Evolutionary conservation across 768 basidiomycete genomes (phyloP), one percentile per base, ranked within the genome.

Genomic region (Agrocybe pediades): DNA sequence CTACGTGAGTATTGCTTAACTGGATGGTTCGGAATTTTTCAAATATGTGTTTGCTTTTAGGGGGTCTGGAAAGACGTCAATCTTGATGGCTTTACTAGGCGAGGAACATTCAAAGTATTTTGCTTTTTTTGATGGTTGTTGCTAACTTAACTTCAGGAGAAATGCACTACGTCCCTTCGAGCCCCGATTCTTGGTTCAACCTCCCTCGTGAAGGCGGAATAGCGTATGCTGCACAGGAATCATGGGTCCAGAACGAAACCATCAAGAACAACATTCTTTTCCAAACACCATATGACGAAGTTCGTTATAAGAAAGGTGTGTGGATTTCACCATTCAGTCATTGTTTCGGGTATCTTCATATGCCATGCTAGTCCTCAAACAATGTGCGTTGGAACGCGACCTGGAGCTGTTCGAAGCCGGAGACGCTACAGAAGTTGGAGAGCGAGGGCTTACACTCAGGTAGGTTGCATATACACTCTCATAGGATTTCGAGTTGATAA

Each of bases 201-300:
- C 77, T 92, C 3, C 90, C 90, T 33, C 74, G 88, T 6, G 69
- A 68, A 6, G 76, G 77, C 1, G 89, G 90, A 7, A 77, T 93
- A 19, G 83, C 88, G 2, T 91, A 88, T 64, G 86, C 87, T 2
- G 86, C 86, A 6, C 91, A 92, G 67, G 89, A 90, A 63, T 84
- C 87, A 2, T 95, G 89, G 90, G 84, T 90, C 5, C 81, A 86
- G 67, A 91, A 89, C 57, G 87, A 86, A 54, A 89, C 86, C 0
- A 86, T 88, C 48, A 60, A 81, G 72, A 86, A 90, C 30, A 94
- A 94, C 63, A 87, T 95, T 55, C 69, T 88, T 36, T 95, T 95
- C 54, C 88, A 90, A 29, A 71, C 82, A 11, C 79, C 84, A 0
- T 90, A 83, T 56, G 87, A 95, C 49, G 86, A 88, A 62, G 82